Conservation (phyloP, 805 yeast species). For the Saccharomycopsis fermentans region DNA sequence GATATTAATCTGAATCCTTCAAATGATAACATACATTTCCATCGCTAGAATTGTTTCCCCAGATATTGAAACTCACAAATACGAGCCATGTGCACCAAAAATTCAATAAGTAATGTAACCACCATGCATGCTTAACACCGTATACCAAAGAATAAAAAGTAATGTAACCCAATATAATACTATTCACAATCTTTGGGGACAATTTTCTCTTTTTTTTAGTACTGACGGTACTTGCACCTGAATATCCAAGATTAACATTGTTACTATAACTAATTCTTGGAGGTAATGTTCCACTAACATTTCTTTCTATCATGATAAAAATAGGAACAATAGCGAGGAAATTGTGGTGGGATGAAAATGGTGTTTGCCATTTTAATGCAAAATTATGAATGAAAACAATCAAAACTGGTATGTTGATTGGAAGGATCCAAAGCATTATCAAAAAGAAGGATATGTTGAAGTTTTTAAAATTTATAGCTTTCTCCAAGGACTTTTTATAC, state of each 20-base stretch:
- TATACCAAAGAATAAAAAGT: slow-evolving; percentile 54
- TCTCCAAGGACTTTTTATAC: slow-evolving; percentile 12
- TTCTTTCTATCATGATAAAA: slow-evolving; percentile 45
- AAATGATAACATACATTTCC: neutral
- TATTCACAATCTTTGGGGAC: slow-evolving; percentile 27
- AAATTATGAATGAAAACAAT: slow-evolving; percentile 77
- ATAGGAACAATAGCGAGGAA: slow-evolving; percentile 69
- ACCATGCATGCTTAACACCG: slow-evolving; percentile 76
- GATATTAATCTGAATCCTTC: neutral
- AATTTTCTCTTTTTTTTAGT: slow-evolving; percentile 17
- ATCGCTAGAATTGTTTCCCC: neutral
- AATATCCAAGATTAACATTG: neutral
- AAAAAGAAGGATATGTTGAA: slow-evolving; percentile 54
- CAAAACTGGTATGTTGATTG: slow-evolving; percentile 67
- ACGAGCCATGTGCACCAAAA: slow-evolving; percentile 46
- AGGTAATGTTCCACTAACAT: slow-evolving; percentile 34
- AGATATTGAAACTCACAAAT: slow-evolving; percentile 19
- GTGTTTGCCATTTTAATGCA: slow-evolving; percentile 68
- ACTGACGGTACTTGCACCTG: neutral
- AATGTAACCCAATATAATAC: slow-evolving; percentile 38
- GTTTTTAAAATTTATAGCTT: slow-evolving; percentile 33
- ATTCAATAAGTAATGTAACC: slow-evolving; percentile 73
- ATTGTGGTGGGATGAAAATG: slow-evolving; percentile 82
- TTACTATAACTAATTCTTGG: neutral
- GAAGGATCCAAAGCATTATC: slow-evolving; percentile 68